Evolutionary conservation across 805 yeast species (phyloP).

Genomic region (Huiozyma naganishii): DNA sequence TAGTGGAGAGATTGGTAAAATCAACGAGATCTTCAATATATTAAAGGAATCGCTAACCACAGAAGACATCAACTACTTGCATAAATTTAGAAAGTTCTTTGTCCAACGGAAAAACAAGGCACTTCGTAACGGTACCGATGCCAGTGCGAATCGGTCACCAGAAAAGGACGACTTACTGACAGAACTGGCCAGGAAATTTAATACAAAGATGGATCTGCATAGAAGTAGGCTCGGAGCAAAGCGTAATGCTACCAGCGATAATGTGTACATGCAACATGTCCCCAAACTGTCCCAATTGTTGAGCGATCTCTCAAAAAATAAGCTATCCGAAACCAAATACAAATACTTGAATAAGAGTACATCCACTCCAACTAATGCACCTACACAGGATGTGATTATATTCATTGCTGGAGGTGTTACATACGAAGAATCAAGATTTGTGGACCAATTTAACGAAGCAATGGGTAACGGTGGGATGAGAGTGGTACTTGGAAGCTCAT

Average conservation of each 20-base stretch:
- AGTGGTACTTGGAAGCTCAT: slow-evolving; percentile 73
- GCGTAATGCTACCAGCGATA: slow-evolving; percentile 34
- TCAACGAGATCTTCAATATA: slow-evolving; percentile 33
- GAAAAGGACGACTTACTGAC: slow-evolving; percentile 21
- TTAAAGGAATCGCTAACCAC: slow-evolving; percentile 31
- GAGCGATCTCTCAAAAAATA: slow-evolving; percentile 28
- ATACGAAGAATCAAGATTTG: slow-evolving; percentile 80
- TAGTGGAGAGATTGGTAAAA: slow-evolving; percentile 44
- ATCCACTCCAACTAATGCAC: slow-evolving; percentile 4
- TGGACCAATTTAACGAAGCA: slow-evolving; percentile 55
- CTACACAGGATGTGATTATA: slow-evolving; percentile 54
- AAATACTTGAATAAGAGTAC: slow-evolving; percentile 10
- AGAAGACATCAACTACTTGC: slow-evolving; percentile 34
- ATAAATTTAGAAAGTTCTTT: slow-evolving; percentile 32
- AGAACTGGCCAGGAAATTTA: slow-evolving; percentile 26
- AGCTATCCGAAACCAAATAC: slow-evolving; percentile 31
- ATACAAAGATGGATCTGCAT: slow-evolving; percentile 21
- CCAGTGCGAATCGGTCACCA: neutral
- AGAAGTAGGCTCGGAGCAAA: slow-evolving; percentile 17
- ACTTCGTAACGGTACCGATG: neutral
- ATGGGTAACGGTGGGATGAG: slow-evolving; percentile 40
- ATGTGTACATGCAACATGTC: slow-evolving; percentile 83
- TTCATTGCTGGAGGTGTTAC: slow-evolving; percentile 84
- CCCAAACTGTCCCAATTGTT: slow-evolving; percentile 46
- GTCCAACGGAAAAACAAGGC: neutral